Evolutionary conservation across 352 stramenopile species (phyloP).

Genomic region (Peronospora farinosa): DNA sequence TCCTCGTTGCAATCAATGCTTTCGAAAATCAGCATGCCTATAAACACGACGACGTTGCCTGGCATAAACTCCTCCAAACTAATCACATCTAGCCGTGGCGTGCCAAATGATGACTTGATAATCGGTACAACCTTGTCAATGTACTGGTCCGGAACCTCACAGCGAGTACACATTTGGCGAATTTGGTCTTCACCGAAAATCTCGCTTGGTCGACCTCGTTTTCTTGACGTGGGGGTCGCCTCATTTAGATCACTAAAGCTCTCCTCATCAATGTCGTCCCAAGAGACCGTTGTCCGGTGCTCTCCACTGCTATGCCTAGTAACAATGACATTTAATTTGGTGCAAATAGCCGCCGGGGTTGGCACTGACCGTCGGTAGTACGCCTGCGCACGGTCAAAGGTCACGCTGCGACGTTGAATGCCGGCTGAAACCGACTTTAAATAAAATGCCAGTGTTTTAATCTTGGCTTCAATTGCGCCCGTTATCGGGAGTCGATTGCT

Average conservation of each 20-base stretch:
- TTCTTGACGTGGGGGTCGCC: slow-evolving; percentile 42
- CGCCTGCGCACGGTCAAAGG: slow-evolving; percentile 34
- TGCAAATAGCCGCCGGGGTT: slow-evolving; percentile 26
- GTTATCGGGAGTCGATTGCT: slow-evolving; percentile 7
- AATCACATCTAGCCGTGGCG: slow-evolving; percentile 61
- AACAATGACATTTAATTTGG: slow-evolving; percentile 42
- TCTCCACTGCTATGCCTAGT: slow-evolving; percentile 39
- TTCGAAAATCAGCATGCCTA: slow-evolving; percentile 69
- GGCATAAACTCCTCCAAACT: slow-evolving; percentile 58
- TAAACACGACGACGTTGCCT: slow-evolving; percentile 54
- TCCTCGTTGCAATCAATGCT: slow-evolving; percentile 49
- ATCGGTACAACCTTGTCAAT: slow-evolving; percentile 46
- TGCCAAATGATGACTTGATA: slow-evolving; percentile 51
- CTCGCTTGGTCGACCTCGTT: slow-evolving; percentile 38
- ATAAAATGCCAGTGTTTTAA: slow-evolving; percentile 41
- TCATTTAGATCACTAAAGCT: slow-evolving; percentile 37
- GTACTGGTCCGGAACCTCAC: slow-evolving; percentile 36
- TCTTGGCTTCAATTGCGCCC: slow-evolving; percentile 29
- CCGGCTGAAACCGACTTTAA: slow-evolving; percentile 39
- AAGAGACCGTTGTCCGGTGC: slow-evolving; percentile 41
- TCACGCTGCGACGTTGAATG: slow-evolving; percentile 31
- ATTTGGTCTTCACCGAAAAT: slow-evolving; percentile 48
- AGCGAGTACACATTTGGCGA: slow-evolving; percentile 43
- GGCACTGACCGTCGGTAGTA: slow-evolving; percentile 43
- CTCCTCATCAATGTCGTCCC: slow-evolving; percentile 41